These are phyloP conservation scores for Penicillium psychrofluorescens DNA, from an alignment of 495 filamentous ascomycete species.

Conservation along the genomic window DNA sequence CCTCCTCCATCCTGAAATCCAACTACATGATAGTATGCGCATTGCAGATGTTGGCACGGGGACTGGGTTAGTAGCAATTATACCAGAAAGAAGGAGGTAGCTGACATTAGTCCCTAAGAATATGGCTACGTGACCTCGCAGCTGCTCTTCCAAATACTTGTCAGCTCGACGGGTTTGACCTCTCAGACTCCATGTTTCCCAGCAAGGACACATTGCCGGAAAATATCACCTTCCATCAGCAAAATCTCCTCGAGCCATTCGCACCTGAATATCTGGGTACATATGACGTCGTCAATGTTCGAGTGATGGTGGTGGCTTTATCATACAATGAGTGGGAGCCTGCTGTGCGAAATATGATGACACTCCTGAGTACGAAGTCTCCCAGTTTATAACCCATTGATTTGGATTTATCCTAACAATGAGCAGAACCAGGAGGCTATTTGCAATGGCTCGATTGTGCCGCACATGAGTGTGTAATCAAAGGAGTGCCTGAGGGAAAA, in stretches of 20 bases:
- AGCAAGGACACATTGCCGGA: neutral
- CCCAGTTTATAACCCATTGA: too few species aligned
- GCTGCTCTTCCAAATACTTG: neutral
- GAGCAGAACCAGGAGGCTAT: neutral
- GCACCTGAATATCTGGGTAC: neutral
- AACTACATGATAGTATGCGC: neutral
- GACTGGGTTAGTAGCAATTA: constrained; percentile 1
- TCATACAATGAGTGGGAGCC: constrained; percentile 2
- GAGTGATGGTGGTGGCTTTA: constrained; percentile 1
- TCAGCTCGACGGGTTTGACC: constrained; percentile 1
- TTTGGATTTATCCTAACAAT: too few species aligned
- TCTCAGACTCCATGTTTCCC: neutral
- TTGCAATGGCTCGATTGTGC: constrained; percentile 1
- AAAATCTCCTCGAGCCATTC: constrained; percentile 1
- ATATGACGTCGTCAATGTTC: constrained; percentile 4
- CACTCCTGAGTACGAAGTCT: neutral
- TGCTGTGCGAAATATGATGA: constrained; percentile 1
- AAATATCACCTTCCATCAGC: constrained; percentile 1
- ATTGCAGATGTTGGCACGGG: constrained; percentile 6
- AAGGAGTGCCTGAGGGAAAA: neutral
- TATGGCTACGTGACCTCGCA: constrained; percentile 1
- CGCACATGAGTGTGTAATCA: neutral
- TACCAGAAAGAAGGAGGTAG: too few species aligned
- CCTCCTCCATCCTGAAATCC: constrained; percentile 2
- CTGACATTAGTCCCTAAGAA: neutral